Evolutionary conservation across 2,329 filamentous ascomycete genomes (phyloP).

Genomic region (Penicillium sp.): DNA sequence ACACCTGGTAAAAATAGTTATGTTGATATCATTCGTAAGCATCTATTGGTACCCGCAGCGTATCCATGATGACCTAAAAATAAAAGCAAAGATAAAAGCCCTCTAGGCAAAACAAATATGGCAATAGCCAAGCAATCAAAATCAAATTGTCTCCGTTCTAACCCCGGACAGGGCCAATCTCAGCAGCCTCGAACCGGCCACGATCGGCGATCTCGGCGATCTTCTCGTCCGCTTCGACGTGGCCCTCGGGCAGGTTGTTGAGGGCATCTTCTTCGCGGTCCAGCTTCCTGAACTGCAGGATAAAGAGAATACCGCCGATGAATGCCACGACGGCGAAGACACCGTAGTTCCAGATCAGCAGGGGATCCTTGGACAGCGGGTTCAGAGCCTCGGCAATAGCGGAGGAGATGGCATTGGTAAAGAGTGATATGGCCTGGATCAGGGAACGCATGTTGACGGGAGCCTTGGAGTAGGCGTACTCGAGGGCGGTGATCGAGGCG

Average conservation of each 20-base stretch:
- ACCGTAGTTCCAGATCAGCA: conserved; percentile 69
- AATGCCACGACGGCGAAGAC: conserved; percentile 58
- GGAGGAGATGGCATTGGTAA: conserved; percentile 64
- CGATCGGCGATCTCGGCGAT: not conserved
- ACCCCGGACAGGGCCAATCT: conserved; percentile 13
- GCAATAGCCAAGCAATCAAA: too few species aligned
- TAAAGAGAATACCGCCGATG: conserved; percentile 61
- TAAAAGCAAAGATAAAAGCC: too few species aligned
- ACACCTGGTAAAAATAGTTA: not conserved
- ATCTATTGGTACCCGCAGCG: not conserved
- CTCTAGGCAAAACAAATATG: not conserved
- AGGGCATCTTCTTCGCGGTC: conserved; percentile 64
- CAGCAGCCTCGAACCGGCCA: conserved; percentile 8
- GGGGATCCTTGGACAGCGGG: conserved; percentile 57
- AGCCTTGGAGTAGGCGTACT: conserved; percentile 73
- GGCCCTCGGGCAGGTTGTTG: conserved; percentile 43
- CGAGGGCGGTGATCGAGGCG: conserved; percentile 59
- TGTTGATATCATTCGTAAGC: not conserved
- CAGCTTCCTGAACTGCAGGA: conserved; percentile 58
- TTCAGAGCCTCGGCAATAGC: conserved; percentile 65
- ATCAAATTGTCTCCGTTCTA: not conserved
- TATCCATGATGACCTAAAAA: not conserved
- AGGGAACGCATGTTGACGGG: conserved; percentile 75
- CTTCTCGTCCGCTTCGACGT: conserved; percentile 12
- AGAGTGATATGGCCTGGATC: conserved; percentile 62